phyloP scores from a whole-genome alignment of 2,329 filamentous ascomycete genomes.

The Thielaviopsis punctulata region DNA sequence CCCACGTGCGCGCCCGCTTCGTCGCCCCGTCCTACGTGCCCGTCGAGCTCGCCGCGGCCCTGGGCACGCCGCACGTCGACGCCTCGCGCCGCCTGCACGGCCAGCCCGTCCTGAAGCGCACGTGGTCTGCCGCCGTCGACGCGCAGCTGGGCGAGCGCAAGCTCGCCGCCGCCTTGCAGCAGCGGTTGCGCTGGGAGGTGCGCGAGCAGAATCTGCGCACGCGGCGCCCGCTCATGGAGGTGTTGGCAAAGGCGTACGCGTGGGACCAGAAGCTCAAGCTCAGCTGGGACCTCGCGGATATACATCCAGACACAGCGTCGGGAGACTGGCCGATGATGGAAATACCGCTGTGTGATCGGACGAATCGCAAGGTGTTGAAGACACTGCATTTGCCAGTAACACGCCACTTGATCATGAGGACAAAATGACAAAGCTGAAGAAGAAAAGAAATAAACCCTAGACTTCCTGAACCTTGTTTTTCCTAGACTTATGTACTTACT shows the following conservation, averaged over 20 bases:
- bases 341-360: background rate
- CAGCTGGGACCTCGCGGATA: background rate
- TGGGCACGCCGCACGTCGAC: background rate
- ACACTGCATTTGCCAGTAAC: slow-evolving; percentile 6
- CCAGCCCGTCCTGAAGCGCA: background rate
- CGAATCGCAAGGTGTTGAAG: background rate
- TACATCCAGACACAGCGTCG: background rate
- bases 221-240: slow-evolving; percentile 2
- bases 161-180: slow-evolving; percentile 4
- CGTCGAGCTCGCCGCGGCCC: background rate
- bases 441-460: too few species aligned
- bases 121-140: background rate
- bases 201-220: background rate
- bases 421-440: too few species aligned
- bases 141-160: background rate
- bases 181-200: background rate
- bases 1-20: background rate
- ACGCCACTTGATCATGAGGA: background rate
- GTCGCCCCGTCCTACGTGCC: slow-evolving; percentile 10
- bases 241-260: background rate
- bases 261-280: slow-evolving; percentile 5
- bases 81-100: background rate
- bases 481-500: too few species aligned
- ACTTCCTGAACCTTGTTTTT: too few species aligned
- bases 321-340: background rate